Evolutionary conservation across 257 asterid genomes (phyloP).

Genomic region (Primulina huaijiensis): DNA sequence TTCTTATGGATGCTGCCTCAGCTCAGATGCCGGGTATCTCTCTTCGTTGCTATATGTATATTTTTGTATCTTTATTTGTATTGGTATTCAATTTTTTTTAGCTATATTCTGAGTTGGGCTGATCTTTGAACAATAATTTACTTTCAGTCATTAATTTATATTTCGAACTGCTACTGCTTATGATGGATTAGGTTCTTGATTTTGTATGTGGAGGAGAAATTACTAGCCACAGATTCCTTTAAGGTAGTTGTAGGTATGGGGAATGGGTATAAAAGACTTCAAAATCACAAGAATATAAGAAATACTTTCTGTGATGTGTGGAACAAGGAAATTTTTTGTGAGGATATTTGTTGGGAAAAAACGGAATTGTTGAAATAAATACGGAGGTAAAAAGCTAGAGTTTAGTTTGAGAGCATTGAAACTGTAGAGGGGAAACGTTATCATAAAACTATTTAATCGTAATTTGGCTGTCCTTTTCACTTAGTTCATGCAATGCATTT

Average conservation of each 20-base stretch:
- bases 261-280: background rate
- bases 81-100: background rate
- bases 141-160: background rate
- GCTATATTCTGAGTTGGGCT: conserved; percentile 9
- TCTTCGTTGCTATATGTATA: background rate
- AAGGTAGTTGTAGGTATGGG: too few species aligned
- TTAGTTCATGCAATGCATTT: conserved; percentile 3
- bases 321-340: background rate
- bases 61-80: background rate
- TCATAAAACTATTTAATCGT: background rate
- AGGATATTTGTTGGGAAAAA: background rate
- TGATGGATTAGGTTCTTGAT: conserved; percentile 22
- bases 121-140: background rate
- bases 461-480: background rate
- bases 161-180: conserved; percentile 3
- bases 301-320: background rate
- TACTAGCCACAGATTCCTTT: too few species aligned
- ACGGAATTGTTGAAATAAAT: background rate
- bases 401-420: background rate
- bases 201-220: background rate
- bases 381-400: background rate
- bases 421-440: background rate
- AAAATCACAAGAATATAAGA: background rate
- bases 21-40: conserved; percentile 89
- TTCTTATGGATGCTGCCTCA: conserved; percentile 48